Evolutionary conservation across 345 rosid genomes (phyloP).

Genomic region (Citrus medica): DNA sequence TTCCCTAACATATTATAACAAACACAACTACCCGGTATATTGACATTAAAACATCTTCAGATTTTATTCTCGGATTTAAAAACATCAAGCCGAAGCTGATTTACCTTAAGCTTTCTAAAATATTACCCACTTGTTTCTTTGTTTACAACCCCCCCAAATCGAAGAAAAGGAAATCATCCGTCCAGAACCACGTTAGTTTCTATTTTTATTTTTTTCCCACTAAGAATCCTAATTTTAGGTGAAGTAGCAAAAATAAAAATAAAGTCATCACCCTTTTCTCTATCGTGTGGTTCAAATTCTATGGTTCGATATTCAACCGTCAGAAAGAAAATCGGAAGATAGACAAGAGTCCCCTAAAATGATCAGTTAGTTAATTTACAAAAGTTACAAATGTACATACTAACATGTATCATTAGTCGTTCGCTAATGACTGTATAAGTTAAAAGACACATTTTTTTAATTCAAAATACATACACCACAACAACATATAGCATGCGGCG

Average conservation of each 20-base stretch:
- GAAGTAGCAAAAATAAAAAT: background rate
- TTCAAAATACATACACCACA: background rate
- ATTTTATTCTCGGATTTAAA: too few species aligned
- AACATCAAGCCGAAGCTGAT: too few species aligned
- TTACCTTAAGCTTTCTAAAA: background rate
- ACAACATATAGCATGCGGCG: background rate
- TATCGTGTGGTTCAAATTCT: background rate
- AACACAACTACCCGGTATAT: too few species aligned
- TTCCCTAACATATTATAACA: too few species aligned
- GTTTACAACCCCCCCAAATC: too few species aligned
- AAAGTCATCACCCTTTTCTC: background rate
- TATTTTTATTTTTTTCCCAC: too few species aligned
- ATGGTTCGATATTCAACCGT: background rate
- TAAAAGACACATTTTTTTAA: background rate
- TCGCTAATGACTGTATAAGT: background rate
- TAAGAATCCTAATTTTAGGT: background rate
- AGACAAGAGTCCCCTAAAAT: background rate
- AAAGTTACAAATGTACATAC: constrained; percentile 1
- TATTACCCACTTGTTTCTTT: background rate
- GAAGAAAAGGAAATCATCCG: too few species aligned
- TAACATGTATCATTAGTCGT: background rate
- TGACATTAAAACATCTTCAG: too few species aligned
- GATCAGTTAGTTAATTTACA: background rate
- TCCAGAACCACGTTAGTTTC: too few species aligned
- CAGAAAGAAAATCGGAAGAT: background rate